Base-by-base conservation (phyloP, 768 basidiomycete genomes). In the Russula lepida region DNA sequence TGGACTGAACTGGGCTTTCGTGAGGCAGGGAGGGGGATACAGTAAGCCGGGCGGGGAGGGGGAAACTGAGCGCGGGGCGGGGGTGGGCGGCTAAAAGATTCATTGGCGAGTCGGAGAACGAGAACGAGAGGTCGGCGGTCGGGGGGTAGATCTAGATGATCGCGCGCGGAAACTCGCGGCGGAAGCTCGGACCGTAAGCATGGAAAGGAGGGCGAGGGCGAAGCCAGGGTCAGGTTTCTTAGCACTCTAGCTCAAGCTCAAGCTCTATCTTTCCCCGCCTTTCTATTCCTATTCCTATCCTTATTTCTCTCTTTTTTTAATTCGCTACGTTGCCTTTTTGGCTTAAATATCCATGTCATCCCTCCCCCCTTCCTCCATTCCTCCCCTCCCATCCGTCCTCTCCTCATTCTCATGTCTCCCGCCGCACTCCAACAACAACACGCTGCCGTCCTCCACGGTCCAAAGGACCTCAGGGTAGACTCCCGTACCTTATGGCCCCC, bases 391-490 rank as follows among this genome's bases (percentile, higher is more conserved):
- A 60, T 60, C 53, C 46, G 51, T 21, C 35, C 46, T 56, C 64
- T 15, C 50, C 55, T 57, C 57, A 55, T 59, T 54, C 56, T 63
- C 59, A 80, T 78, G 79, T 76, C 78, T 56, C 76, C 77, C 54
- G 69, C 74, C 56, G 79, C 80, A 48, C 75, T 84, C 66, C 78
- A 77, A 43, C 73, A 81, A 15, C 84, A 89, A 54, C 74, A 76
- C 56, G 88, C 91, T 56, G 88, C 84, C 56, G 89, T 97, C 68
- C 87, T 95, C 61, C 81, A 92, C 68, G 91, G 89, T 21, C 78
- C 89, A 56, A 82, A 81, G 67, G 92, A 95, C 76, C 81, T 98
- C 64, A 86, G 85, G 65, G 67, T 88, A 69, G 91, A 93, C 69
- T 75, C 85, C 43, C 85, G 92, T 66, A 78, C 80, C 48, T 73